Evolutionary conservation across 1,284 basidiomycete species (phyloP).

Genomic region (Mycena citricolor): DNA sequence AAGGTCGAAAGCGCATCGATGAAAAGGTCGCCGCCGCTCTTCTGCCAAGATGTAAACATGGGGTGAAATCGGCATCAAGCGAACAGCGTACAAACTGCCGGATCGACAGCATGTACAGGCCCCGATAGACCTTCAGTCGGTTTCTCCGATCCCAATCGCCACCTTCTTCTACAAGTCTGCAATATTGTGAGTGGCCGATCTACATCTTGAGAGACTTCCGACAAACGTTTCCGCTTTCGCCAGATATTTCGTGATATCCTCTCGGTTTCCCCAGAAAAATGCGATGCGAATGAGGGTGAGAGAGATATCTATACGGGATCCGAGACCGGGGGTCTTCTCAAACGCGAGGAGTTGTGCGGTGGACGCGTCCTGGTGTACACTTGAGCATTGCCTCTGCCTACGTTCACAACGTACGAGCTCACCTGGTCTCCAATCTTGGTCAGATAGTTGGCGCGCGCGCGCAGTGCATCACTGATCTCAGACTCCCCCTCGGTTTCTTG

Average conservation of each 20-base stretch:
- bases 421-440: conserved; percentile 94
- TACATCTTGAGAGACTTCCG: background rate
- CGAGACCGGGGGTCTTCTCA: conserved; percentile 91
- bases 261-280: conserved; percentile 86
- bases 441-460: conserved; percentile 84
- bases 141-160: conserved; percentile 99
- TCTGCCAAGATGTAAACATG: conserved; percentile 28
- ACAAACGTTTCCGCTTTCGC: conserved; percentile 81
- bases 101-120: conserved; percentile 82
- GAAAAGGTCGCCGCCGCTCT: conserved; percentile 58
- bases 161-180: conserved; percentile 88
- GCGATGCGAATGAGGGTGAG: conserved; percentile 89
- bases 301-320: conserved; percentile 91
- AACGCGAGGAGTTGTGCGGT: conserved; percentile 84
- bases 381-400: too few species aligned
- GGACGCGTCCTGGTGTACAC: conserved; percentile 60
- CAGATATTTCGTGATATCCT: conserved; percentile 74
- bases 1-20: conserved; percentile 93
- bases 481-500: conserved; percentile 92
- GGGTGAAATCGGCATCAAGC: conserved; percentile 79
- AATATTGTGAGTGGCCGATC: background rate
- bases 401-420: conserved; percentile 24
- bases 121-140: conserved; percentile 94
- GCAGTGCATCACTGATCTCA: conserved; percentile 87
- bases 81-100: conserved; percentile 73